Evolutionary conservation across 345 rosid species (phyloP).

Genomic region (Eucalyptus curtisii): DNA sequence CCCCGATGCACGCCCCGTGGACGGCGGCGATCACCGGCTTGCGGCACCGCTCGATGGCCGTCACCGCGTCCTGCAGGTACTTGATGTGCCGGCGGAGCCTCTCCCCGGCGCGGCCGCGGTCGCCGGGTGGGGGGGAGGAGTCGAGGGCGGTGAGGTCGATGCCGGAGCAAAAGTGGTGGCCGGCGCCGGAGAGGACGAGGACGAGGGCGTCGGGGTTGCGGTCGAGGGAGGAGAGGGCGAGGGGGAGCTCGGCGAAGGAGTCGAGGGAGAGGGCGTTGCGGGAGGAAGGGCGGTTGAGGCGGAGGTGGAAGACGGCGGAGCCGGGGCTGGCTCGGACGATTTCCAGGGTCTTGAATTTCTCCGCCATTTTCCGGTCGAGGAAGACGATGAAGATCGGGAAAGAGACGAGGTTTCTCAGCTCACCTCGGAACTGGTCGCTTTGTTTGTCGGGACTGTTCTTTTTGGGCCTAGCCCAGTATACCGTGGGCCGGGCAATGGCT

Average conservation of each 20-base stretch:
- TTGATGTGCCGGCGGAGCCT: constrained; percentile 46
- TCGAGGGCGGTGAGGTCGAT: constrained; percentile 43
- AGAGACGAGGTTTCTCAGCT: background rate
- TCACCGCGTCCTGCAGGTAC: constrained; percentile 54
- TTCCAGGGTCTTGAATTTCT: constrained; percentile 33
- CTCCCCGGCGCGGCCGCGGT: no score
- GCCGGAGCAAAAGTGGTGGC: constrained; percentile 74
- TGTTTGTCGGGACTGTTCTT: background rate
- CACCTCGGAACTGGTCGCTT: background rate
- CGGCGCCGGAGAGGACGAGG: constrained; percentile 57
- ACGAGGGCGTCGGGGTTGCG: constrained; percentile 41
- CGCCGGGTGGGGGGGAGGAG: no score
- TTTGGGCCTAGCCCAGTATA: background rate
- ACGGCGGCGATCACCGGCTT: constrained; percentile 70
- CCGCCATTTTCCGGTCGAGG: background rate
- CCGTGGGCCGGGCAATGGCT: background rate
- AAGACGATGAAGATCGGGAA: background rate
- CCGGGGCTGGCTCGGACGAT: constrained; percentile 16
- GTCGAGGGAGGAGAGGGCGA: constrained; percentile 49
- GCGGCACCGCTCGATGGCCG: constrained; percentile 71
- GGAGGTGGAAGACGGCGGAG: constrained; percentile 39
- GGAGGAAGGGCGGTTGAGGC: constrained; percentile 61
- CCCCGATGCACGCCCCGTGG: constrained; percentile 79
- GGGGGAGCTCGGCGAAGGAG: constrained; percentile 60
- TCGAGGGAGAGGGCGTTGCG: constrained; percentile 53